phyloP scores from a whole-genome alignment of 2,329 filamentous ascomycete species.

The Cephalotrichum gorgonifer region DNA sequence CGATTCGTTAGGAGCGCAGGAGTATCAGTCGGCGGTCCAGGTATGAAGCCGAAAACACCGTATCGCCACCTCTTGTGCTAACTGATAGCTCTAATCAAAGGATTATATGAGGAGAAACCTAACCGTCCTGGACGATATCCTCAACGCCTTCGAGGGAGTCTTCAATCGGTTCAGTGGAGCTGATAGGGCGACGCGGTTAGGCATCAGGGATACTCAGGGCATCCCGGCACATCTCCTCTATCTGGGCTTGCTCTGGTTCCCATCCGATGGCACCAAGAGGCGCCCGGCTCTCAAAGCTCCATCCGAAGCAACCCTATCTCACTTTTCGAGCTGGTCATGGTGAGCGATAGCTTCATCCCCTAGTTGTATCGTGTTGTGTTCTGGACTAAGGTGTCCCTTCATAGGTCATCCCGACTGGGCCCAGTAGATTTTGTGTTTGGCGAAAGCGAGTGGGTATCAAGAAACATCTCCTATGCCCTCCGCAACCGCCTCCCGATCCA shows the following conservation, averaged over 20 bases:
- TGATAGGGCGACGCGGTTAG: not conserved
- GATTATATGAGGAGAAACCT: constrained; percentile 5
- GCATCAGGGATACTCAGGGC: constrained; percentile 9
- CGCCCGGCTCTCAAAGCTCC: not conserved
- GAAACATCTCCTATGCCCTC: constrained; percentile 8
- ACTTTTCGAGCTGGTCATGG: constrained; percentile 8
- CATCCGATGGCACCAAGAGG: constrained; percentile 2
- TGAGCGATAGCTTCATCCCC: not conserved
- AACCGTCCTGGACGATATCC: constrained; percentile 5
- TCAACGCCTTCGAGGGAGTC: constrained; percentile 7
- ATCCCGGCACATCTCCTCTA: constrained; percentile 7
- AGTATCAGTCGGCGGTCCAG: constrained; percentile 7
- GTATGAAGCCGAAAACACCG: too few species aligned
- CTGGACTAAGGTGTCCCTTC: not conserved
- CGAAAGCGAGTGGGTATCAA: constrained; percentile 8
- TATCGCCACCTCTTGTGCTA: too few species aligned
- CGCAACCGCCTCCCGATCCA: constrained; percentile 7
- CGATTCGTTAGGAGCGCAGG: not conserved
- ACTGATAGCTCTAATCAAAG: too few species aligned
- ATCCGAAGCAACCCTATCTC: not conserved
- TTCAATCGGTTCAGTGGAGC: constrained; percentile 6
- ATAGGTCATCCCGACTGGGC: constrained; percentile 7
- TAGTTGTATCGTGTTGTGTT: not conserved
- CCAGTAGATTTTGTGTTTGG: constrained; percentile 9
- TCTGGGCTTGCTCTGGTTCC: constrained; percentile 6